phyloP scores from a whole-genome alignment of 139 green algal species.

The Micractinium sp. region DNA sequence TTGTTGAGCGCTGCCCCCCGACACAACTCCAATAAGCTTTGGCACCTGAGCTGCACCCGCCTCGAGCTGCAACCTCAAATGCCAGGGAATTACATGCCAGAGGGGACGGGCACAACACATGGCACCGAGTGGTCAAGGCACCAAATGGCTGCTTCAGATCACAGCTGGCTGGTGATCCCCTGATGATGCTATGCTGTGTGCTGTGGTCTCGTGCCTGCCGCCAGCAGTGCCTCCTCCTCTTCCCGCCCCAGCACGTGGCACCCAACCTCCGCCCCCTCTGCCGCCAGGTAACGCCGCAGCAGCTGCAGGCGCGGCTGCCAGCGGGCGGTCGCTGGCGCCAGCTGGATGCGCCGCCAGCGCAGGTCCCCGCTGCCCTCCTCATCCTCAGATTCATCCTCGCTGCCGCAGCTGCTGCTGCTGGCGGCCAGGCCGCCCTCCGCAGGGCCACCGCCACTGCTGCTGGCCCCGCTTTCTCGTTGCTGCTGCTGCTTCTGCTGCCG shows the following conservation, averaged over 20 bases:
- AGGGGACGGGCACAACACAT: too few species aligned
- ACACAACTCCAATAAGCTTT: too few species aligned
- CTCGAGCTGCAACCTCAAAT: too few species aligned
- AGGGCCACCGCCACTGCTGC: background rate
- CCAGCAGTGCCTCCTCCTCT: too few species aligned
- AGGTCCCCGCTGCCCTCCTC: background rate
- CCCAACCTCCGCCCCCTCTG: background rate
- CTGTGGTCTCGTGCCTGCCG: too few species aligned
- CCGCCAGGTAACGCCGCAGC: slow-evolving; percentile 1
- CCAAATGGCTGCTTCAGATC: too few species aligned
- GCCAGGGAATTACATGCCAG: too few species aligned
- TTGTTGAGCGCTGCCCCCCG: too few species aligned
- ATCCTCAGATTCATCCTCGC: background rate
- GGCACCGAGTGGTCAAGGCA: too few species aligned
- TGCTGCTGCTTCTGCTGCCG: background rate
- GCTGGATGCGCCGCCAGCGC: slow-evolving; percentile 3
- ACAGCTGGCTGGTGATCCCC: too few species aligned
- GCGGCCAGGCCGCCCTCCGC: background rate
- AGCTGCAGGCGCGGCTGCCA: slow-evolving; percentile 30
- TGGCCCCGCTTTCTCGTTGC: background rate
- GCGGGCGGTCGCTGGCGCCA: background rate
- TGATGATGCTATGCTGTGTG: too few species aligned
- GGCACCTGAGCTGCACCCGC: too few species aligned
- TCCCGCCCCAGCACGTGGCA: slow-evolving; percentile 2
- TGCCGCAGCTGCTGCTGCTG: background rate